Evolutionary conservation across 495 filamentous ascomycete species (phyloP), one percentile per base, ranked within the genome.

Genomic region (Lasiosphaeris hirsuta): DNA sequence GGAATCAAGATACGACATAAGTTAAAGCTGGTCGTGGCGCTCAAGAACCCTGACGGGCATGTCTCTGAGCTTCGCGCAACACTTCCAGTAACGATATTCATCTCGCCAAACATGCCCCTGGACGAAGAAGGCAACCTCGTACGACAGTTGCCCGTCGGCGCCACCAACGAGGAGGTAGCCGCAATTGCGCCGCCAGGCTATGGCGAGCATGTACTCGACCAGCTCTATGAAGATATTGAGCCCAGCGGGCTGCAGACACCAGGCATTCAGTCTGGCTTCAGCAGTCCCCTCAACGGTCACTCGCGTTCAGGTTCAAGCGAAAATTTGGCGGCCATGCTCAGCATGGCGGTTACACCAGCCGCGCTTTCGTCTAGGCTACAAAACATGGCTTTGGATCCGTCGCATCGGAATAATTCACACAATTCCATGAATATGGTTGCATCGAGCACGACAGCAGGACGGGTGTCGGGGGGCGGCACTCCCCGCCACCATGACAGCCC

Each of bases 41-140:
- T 98, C 34, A 86, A 90, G 60, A 97, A 97, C 62, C 93, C 94
- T 0, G 94, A 98, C 72, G 92, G 90, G 0, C 94, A 97, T 69
- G 78, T 90, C 42, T 96, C 91, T 48, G 91, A 97, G 83, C 82
- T 97, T 46, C 88, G 92, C 15, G 90, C 90, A 41, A 90, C 88
- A 14, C 80, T 97, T 19, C 90, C 92, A 3, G 81, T 98, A 34
- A 86, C 86, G 34, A 85, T 98, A 35, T 96, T 93, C 72, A 96
- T 97, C 60, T 98, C 94, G 10, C 94, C 94, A 13, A 89, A 90
- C 63, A 83, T 95, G 67, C 84, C 88, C 9, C 79, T 97, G 36
- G 87, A 90, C 61, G 89, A 93, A 15, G 80, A 92, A 58, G 90
- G 92, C 53, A 85, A 85, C 58, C 76, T 90, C 14, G 77, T 85